Conservation (phyloP, 192 early-diverging fungal species). For the Irineochytrium annulatum region DNA sequence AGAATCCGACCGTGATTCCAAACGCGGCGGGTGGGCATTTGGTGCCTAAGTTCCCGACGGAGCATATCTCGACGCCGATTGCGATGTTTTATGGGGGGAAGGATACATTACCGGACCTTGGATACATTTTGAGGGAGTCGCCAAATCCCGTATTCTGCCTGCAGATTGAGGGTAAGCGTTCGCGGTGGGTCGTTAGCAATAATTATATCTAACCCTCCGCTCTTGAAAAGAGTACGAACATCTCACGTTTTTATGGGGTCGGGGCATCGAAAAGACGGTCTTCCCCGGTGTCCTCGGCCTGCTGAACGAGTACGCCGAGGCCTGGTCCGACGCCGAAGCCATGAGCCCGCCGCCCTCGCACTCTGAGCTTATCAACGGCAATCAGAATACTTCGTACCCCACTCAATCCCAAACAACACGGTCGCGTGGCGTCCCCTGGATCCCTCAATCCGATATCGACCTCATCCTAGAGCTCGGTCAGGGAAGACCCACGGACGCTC, state of each 20-base stretch:
- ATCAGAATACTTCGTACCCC: neutral
- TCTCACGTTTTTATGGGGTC: conserved; percentile 51
- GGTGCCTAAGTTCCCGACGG: conserved; percentile 68
- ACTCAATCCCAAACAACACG: neutral
- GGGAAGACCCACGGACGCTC: neutral
- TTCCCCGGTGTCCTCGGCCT: conserved; percentile 49
- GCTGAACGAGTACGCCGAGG: conserved; percentile 36
- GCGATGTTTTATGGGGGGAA: conserved; percentile 87
- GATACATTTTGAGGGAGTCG: conserved; percentile 35
- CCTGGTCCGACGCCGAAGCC: conserved; percentile 29
- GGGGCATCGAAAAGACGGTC: conserved; percentile 36
- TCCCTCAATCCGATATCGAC: conserved; percentile 24
- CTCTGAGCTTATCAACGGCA: neutral
- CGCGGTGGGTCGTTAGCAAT: neutral
- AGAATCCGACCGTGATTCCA: conserved; percentile 61
- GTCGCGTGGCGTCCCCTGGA: conserved; percentile 35
- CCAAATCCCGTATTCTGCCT: conserved; percentile 35
- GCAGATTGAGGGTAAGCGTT: conserved; percentile 29
- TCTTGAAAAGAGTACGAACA: conserved; percentile 69
- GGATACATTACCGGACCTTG: conserved; percentile 77
- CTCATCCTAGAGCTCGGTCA: conserved; percentile 28
- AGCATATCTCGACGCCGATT: conserved; percentile 80
- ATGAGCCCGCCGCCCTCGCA: neutral
- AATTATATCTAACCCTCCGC: neutral
- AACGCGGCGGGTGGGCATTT: conserved; percentile 51